Evolutionary conservation across 441 rosid genomes (phyloP).

Genomic region (Pelargonium myrrhifolium): DNA sequence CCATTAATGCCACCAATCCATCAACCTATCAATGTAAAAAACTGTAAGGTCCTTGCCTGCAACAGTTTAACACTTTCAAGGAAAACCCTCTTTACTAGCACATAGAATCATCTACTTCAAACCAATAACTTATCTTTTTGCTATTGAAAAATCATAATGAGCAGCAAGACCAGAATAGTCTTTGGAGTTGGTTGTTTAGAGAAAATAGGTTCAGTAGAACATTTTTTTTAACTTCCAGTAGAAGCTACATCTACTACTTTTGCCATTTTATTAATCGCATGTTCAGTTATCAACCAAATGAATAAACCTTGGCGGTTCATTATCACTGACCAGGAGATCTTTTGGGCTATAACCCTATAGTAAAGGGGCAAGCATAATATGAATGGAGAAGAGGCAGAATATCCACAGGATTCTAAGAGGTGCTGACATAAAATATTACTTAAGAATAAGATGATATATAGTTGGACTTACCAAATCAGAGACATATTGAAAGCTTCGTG

Average conservation of each 20-base stretch:
- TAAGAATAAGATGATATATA: background rate
- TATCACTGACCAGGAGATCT: too few relatives aligned
- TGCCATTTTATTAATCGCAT: too few relatives aligned
- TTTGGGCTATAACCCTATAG: too few relatives aligned
- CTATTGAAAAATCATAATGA: background rate
- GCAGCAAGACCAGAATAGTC: background rate
- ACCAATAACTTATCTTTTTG: background rate
- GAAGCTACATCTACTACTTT: background rate
- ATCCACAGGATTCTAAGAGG: too few relatives aligned
- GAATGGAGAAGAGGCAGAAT: too few relatives aligned
- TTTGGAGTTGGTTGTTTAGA: background rate
- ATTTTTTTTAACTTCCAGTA: background rate
- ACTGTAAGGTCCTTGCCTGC: background rate
- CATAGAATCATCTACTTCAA: background rate
- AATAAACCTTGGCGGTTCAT: too few relatives aligned
- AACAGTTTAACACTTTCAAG: background rate
- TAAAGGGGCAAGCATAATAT: too few relatives aligned
- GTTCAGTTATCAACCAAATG: too few relatives aligned
- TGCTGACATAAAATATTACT: too few relatives aligned
- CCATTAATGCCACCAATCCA: constrained; percentile 88
- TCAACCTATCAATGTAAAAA: constrained; percentile 48
- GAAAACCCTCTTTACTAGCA: background rate
- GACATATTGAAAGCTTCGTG: constrained; percentile 96
- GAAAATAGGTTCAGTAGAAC: background rate
- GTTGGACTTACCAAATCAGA: constrained; percentile 71